A percentile compares a stretch with the other conserved stretches of the same genome.
These are phyloP conservation scores for Xerophyta viscosa DNA, from an alignment of 106 monocot genomes.

Conservation along the genomic window DNA sequence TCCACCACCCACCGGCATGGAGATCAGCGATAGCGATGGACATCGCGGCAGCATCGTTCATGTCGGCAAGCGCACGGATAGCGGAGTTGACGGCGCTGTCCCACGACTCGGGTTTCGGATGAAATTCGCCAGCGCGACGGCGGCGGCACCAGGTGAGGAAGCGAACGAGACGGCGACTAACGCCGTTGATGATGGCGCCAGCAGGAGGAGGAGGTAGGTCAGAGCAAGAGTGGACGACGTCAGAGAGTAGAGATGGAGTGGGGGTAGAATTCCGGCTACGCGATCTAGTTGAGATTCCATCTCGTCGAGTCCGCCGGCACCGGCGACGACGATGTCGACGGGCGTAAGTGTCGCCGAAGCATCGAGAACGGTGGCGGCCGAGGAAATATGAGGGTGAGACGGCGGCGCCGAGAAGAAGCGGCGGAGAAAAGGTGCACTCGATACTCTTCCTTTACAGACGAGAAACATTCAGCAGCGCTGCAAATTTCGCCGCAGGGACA, in stretches of 20 bases:
- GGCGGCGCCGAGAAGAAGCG: too few relatives aligned
- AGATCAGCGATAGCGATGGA: constrained; percentile 25
- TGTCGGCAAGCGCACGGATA: constrained; percentile 26
- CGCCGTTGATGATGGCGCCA: not conserved
- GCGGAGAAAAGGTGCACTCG: too few relatives aligned
- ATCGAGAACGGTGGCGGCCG: too few relatives aligned
- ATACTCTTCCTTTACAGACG: too few relatives aligned
- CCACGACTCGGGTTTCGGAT: not conserved
- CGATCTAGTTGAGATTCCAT: constrained; percentile 35
- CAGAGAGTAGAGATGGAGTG: constrained; percentile 19
- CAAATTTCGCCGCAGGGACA: too few relatives aligned
- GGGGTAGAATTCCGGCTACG: constrained; percentile 4
- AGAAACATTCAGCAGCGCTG: too few relatives aligned
- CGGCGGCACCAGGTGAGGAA: constrained; percentile 56
- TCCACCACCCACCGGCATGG: constrained; percentile 14
- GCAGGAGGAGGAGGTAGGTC: too few relatives aligned
- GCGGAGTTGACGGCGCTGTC: constrained; percentile 31
- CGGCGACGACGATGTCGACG: constrained; percentile 20
- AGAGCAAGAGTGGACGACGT: constrained; percentile 27
- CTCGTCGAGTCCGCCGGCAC: constrained; percentile 51
- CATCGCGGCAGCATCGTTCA: constrained; percentile 46
- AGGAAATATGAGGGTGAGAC: too few relatives aligned
- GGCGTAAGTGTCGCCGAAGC: too few relatives aligned
- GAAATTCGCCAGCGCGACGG: not conserved
- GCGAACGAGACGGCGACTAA: constrained; percentile 38